Base-by-base conservation (phyloP, 2,329 filamentous ascomycete species). In the Sclerotinia spermophila region DNA sequence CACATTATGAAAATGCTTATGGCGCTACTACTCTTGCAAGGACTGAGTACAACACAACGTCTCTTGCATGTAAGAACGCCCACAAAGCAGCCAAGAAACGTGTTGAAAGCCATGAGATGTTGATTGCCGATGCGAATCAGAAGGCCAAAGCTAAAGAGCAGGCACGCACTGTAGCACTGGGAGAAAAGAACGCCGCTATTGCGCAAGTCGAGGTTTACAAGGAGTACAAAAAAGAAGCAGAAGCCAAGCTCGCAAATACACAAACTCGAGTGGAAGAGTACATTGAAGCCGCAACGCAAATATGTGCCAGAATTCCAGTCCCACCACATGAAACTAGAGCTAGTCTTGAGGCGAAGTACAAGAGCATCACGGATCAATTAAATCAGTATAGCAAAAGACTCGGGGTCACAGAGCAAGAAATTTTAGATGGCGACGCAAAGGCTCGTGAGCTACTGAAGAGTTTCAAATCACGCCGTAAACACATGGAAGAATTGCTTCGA, bases 361-460 rank as follows among this genome's bases (percentile, higher is more conserved):
- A 85, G 1, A 85, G 84, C 51, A 81, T 94, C 21, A 79, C 81
- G 44, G 82, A 84, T 59, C 88, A 91, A 76, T 81, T 93, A n/a
- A 79, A 83, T 27, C 83, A 84, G 72, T 85, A 87, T 68, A 85
- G 87, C 71, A 81, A 82, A 66, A 83, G 85, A 75, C 81, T 89
- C 60, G 91, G 92, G 35, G 89, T 86, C 67, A 84, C 86, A 30
- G 88, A 91, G 67, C 83, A 90, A 72, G 82, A 92, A 75, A 90
- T 93, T 64, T 84, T 86, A 40, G 77, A 80, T 33, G 82, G 80
- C 55, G 85, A 83, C 48, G 76, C 79, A 6, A 79, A 81, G 66
- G 80, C 83, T 5, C 80, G 81, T 73, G 74, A 78, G 33, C 74
- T 78, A 2, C 82, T 82, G 62, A 79, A 84, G 1, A 79, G 82